Evolutionary conservation across 169 alveolate genomes (phyloP).

Genomic region (Cystoisospora suis): DNA sequence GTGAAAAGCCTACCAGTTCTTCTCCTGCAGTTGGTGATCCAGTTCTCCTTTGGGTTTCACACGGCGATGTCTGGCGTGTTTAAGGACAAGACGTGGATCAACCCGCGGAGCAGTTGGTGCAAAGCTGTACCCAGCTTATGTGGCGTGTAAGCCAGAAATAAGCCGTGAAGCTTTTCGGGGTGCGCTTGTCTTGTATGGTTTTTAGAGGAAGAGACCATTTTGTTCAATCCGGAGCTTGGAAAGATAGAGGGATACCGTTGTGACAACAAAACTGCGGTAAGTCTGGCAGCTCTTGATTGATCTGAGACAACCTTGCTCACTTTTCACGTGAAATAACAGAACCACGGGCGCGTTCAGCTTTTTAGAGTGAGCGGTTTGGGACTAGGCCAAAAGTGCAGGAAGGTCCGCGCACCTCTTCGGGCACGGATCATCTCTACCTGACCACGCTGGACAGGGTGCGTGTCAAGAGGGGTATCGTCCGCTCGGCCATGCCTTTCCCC

Average conservation of each 20-base stretch:
- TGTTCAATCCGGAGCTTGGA: neutral
- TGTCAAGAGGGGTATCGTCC: too few relatives aligned
- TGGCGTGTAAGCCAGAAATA: neutral
- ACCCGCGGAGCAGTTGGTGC: too few relatives aligned
- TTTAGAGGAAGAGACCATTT: neutral
- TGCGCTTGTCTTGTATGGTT: neutral
- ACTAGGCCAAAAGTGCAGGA: neutral
- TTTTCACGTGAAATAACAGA: neutral
- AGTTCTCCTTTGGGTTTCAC: neutral
- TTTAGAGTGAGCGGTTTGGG: neutral
- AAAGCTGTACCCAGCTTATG: neutral
- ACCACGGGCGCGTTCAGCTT: neutral
- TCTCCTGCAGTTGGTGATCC: neutral
- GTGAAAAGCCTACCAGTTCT: neutral
- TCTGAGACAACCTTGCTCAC: too few relatives aligned
- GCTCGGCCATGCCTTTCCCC: too few relatives aligned
- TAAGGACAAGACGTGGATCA: too few relatives aligned
- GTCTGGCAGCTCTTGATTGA: too few relatives aligned
- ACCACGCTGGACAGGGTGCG: too few relatives aligned
- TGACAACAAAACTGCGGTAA: constrained; percentile 26
- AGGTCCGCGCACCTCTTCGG: neutral
- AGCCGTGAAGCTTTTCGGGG: neutral
- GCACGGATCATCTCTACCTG: too few relatives aligned
- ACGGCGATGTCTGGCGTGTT: neutral
- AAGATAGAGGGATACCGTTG: constrained; percentile 22